phyloP scores from a whole-genome alignment of 2,329 filamentous ascomycete species.

The Paecilomyces formosus region DNA sequence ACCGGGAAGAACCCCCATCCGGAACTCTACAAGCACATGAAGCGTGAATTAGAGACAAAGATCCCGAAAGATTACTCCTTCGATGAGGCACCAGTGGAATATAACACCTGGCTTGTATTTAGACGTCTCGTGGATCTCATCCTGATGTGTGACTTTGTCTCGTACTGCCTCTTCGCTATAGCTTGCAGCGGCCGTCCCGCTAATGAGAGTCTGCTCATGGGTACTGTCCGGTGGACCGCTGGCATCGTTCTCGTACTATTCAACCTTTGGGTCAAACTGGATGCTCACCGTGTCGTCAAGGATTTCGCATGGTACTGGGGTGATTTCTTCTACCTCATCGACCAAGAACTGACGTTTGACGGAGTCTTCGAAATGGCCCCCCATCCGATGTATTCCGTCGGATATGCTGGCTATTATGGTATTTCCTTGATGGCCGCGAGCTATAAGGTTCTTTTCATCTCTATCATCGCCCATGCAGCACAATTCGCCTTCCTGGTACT shows the following conservation, averaged over 20 bases:
- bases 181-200: conserved; percentile 71
- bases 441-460: conserved; percentile 96
- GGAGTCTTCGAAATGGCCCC: conserved; percentile 99
- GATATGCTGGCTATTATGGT: conserved; percentile 95
- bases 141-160: conserved; percentile 96
- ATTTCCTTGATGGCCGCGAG: conserved; percentile 98
- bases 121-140: conserved; percentile 92
- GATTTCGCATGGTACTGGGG: conserved; percentile 99
- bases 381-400: conserved; percentile 98
- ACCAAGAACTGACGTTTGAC: conserved; percentile 95
- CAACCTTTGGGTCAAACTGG: conserved; percentile 97
- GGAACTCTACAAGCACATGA: conserved; percentile 73
- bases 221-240: conserved; percentile 65
- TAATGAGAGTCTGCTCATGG: conserved; percentile 63
- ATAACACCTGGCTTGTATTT: conserved; percentile 98
- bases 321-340: conserved; percentile 97
- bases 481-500: conserved; percentile 88
- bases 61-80: conserved; percentile 91
- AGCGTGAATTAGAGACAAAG: conserved; percentile 87
- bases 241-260: conserved; percentile 78
- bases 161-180: conserved; percentile 91
- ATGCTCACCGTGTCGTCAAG: conserved; percentile 95
- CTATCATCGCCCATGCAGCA: conserved; percentile 84
- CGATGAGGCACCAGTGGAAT: conserved; percentile 87
- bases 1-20: conserved; percentile 78